Conservation (phyloP, 2,329 filamentous ascomycete genomes). For the Diaporthe sp. region DNA sequence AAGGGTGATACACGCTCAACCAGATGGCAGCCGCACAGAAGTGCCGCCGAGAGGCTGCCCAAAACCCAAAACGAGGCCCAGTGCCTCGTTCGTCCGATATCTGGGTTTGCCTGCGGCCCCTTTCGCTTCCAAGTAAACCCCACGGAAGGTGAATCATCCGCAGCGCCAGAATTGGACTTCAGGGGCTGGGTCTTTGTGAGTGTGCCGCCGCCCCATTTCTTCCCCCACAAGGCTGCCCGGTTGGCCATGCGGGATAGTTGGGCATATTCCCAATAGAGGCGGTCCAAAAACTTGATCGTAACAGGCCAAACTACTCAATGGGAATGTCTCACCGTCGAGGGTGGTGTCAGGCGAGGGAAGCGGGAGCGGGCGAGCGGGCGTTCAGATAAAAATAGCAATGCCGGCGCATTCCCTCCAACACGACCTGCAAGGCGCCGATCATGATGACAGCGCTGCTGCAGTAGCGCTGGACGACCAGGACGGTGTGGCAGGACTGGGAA, state of each 20-base stretch:
- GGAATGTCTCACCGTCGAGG: slow-evolving; percentile 9
- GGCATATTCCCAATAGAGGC: background rate
- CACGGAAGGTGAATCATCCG: slow-evolving; percentile 17
- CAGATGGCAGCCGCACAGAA: slow-evolving; percentile 29
- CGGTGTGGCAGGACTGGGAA: background rate
- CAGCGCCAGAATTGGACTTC: slow-evolving; percentile 15
- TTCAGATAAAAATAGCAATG: slow-evolving; percentile 6
- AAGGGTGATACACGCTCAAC: slow-evolving; percentile 6
- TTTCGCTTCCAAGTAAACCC: slow-evolving; percentile 8
- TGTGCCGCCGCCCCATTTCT: background rate
- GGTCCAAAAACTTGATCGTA: background rate
- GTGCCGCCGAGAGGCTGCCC: slow-evolving; percentile 4
- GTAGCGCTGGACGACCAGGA: background rate
- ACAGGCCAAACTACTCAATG: background rate
- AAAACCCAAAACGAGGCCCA: slow-evolving; percentile 12
- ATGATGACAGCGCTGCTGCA: slow-evolving; percentile 25
- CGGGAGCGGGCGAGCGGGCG: background rate
- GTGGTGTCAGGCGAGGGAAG: background rate
- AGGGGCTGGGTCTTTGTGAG: slow-evolving; percentile 7
- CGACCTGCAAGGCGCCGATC: slow-evolving; percentile 37
- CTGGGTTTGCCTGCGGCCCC: slow-evolving; percentile 1
- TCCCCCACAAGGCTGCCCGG: slow-evolving; percentile 14
- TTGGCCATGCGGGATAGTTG: slow-evolving; percentile 1
- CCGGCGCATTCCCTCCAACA: slow-evolving; percentile 13
- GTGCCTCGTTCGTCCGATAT: slow-evolving; percentile 25